Evolutionary conservation across 805 yeast species (phyloP).

Genomic region (Priceomyces fermenticarens): DNA sequence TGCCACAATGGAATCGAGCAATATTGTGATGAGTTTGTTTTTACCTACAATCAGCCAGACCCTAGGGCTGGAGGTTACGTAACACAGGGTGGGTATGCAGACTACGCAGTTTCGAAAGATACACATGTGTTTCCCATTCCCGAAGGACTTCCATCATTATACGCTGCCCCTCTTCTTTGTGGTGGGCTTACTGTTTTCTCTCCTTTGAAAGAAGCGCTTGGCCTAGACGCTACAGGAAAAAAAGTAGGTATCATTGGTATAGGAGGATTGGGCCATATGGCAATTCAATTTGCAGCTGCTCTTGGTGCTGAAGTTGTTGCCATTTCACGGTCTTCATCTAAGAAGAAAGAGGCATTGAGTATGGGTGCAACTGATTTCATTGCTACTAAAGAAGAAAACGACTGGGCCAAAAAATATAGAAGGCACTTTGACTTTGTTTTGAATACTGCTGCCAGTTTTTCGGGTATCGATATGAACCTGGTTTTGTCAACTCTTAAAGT

Average conservation of each 20-base stretch:
- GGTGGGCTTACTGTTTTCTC: conserved; percentile 56
- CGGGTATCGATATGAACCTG: conserved; percentile 45
- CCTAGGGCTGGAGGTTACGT: conserved; percentile 22
- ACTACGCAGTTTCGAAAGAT: conserved; percentile 44
- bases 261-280: conserved; percentile 69
- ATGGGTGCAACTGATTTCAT: conserved; percentile 36
- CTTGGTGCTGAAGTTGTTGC: conserved; percentile 63
- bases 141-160: conserved; percentile 34
- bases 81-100: conserved; percentile 50
- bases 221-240: conserved; percentile 15
- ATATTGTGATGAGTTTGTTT: conserved; percentile 48
- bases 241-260: conserved; percentile 61
- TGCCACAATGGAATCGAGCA: conserved; percentile 41
- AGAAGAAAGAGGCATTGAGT: conserved; percentile 27
- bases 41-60: conserved; percentile 52
- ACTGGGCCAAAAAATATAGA: conserved; percentile 32
- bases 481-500: conserved; percentile 35
- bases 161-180: conserved; percentile 54
- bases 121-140: conserved; percentile 51
- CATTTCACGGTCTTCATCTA: conserved; percentile 24
- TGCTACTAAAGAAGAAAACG: conserved; percentile 49
- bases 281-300: conserved; percentile 56
- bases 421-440: conserved; percentile 49
- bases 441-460: conserved; percentile 51
- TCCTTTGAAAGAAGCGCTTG: conserved; percentile 45